Evolutionary conservation across 2,329 filamentous ascomycete genomes (phyloP).

Genomic region (Cordyceps cateniannulata): DNA sequence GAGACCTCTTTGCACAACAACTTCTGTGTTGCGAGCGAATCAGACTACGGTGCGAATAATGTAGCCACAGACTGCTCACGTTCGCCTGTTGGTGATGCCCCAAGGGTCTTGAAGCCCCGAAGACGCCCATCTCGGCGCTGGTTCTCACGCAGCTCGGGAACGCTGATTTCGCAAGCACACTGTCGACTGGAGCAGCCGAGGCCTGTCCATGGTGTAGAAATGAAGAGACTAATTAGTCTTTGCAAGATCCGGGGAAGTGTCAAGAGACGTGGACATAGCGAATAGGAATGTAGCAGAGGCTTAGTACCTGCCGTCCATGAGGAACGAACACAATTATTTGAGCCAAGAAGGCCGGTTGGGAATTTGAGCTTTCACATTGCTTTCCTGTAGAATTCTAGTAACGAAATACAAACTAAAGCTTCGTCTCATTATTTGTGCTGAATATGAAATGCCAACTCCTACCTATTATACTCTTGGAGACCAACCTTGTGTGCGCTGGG

Average conservation of each 20-base stretch:
- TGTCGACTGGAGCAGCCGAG: constrained; percentile 26
- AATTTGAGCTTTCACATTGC: neutral
- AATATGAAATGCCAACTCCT: neutral
- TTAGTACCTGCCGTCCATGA: no score
- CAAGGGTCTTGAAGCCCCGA: neutral
- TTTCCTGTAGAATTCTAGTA: constrained; percentile 7
- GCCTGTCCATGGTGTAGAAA: constrained; percentile 24
- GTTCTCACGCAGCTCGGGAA: constrained; percentile 17
- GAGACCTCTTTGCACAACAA: neutral
- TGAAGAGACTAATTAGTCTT: constrained; percentile 24
- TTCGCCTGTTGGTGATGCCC: neutral
- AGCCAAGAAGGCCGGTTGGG: neutral
- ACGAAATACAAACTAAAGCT: neutral
- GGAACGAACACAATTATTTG: neutral
- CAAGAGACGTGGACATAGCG: constrained; percentile 17
- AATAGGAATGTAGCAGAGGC: constrained; percentile 8
- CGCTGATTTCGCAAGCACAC: constrained; percentile 21
- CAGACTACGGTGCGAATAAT: neutral
- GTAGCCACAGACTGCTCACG: neutral
- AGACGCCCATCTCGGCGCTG: constrained; percentile 14
- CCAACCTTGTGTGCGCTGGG: neutral
- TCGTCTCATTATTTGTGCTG: neutral
- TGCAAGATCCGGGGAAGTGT: constrained; percentile 20
- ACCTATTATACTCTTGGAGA: neutral
- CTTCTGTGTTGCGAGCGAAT: neutral